phyloP scores from a whole-genome alignment of 805 yeast species.

The Candida tibetensis region DNA sequence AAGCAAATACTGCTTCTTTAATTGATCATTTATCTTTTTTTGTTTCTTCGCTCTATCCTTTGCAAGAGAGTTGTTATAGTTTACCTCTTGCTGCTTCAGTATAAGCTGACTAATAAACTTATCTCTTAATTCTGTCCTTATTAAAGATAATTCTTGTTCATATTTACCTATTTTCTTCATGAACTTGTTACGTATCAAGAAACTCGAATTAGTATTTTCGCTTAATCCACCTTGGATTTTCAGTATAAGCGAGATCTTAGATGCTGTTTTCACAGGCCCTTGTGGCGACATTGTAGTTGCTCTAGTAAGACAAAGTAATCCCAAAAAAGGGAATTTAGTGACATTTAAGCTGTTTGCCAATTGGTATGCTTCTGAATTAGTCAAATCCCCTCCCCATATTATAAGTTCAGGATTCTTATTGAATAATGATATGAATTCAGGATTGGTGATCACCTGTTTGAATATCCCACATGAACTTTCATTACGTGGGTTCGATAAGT shows the following conservation, averaged over 20 bases:
- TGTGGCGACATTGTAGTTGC: constrained; percentile 51
- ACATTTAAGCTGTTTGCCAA: constrained; percentile 72
- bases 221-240: constrained; percentile 62
- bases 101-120: constrained; percentile 55
- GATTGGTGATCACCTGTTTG: constrained; percentile 51
- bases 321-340: constrained; percentile 78
- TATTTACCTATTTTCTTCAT: constrained; percentile 50
- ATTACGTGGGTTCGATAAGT: constrained; percentile 69
- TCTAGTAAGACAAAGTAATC: constrained; percentile 68
- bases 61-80: constrained; percentile 67
- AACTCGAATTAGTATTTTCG: constrained; percentile 33
- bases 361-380: constrained; percentile 80
- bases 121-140: constrained; percentile 64
- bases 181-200: constrained; percentile 38
- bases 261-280: constrained; percentile 51
- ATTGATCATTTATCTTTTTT: constrained; percentile 22
- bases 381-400: constrained; percentile 86
- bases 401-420: constrained; percentile 48
- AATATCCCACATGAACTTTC: constrained; percentile 58
- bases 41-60: constrained; percentile 57
- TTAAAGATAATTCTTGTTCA: constrained; percentile 55
- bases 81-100: constrained; percentile 71
- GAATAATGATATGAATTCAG: constrained; percentile 42
- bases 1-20: constrained; percentile 38
- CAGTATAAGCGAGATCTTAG: constrained; percentile 59